Evolutionary conservation across 192 early-diverging fungal species (phyloP).

Genomic region (Lunasporangiospora selenospora): DNA sequence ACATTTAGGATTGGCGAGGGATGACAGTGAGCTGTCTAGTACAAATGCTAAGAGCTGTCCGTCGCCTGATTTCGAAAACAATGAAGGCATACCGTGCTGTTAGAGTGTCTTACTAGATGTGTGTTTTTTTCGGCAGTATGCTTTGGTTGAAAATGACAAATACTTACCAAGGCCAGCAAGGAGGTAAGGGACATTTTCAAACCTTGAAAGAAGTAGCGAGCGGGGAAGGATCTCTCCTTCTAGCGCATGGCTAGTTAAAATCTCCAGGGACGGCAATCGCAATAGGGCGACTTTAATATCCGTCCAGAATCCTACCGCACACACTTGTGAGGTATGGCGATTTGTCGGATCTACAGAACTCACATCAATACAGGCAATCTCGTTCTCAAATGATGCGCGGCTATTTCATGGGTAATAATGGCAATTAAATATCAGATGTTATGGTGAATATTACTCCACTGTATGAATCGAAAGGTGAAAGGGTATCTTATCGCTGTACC

Average conservation of each 20-base stretch:
- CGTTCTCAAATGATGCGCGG: conserved; percentile 60
- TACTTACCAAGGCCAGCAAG: conserved; percentile 75
- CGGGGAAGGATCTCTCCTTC: conserved; percentile 68
- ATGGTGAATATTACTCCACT: not conserved
- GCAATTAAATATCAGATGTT: not conserved
- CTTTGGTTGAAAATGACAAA: not conserved
- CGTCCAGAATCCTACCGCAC: conserved; percentile 82
- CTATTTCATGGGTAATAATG: conserved; percentile 8
- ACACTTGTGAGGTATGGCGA: conserved; percentile 39
- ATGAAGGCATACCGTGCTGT: not conserved
- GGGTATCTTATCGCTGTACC: conserved; percentile 40
- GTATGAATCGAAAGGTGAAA: not conserved
- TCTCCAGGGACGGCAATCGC: conserved; percentile 60
- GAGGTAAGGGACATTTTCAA: conserved; percentile 74
- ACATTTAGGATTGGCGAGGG: conserved; percentile 59
- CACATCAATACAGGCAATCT: conserved; percentile 81
- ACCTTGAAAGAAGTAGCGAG: conserved; percentile 65
- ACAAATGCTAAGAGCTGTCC: conserved; percentile 81
- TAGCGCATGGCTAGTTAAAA: conserved; percentile 52
- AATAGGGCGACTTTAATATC: conserved; percentile 67
- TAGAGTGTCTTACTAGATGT: too few species aligned
- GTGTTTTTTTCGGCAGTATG: not conserved
- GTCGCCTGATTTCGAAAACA: conserved; percentile 69
- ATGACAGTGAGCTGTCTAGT: conserved; percentile 50
- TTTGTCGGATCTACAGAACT: conserved; percentile 46